Base-by-base conservation (phyloP, 1,284 basidiomycete genomes). In the Cerrena zonata region DNA sequence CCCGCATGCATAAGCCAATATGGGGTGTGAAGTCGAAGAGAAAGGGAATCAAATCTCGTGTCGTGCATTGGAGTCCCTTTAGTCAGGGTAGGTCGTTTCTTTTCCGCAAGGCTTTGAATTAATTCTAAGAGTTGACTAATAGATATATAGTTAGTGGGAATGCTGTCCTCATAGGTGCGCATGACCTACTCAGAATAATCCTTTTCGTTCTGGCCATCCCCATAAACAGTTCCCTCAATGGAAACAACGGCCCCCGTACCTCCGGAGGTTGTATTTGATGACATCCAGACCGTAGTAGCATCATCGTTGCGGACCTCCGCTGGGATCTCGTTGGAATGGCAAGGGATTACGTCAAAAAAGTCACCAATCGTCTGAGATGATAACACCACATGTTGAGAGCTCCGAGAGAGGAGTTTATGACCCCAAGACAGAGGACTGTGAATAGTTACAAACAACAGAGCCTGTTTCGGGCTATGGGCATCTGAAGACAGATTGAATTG, bases 1-100 rank as follows among this genome's bases (percentile, higher is more conserved):
- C 89, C 90, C 51, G 79, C 76, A 60, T 92, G 89, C 18, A 91
- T 67, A 50, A 90, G 69, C 80, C 84, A 89, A 58, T 91, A 91
- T 1, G 90, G 89, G 59, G 86, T 74, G 56, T 86, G 78, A 25
- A 88, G 64, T 37, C 81, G 74, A 21, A 89, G 62, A 4, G 70
- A 69, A 26, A 90, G 72, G 1, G 79, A 75, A 0, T 70, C 64
- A 38, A 90, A 67, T 5, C 59, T 55, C 5, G 78, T 78, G 46
- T 78, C 69, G 51, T 69, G 62, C 60, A 83, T 71, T 3, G 75
- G 58, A 2, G 72, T 37, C 3, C 78, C 80, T 50, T 76, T 79
- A 19, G 56, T 61, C 15, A 80, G 54, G 4, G 53, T 52, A 0
- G 60, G 55, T 21, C 63, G 60, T 45, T 66, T 67, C 43, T 66